phyloP scores from a whole-genome alignment of 352 stramenopile genomes.

The Plasmopara viticola region DNA sequence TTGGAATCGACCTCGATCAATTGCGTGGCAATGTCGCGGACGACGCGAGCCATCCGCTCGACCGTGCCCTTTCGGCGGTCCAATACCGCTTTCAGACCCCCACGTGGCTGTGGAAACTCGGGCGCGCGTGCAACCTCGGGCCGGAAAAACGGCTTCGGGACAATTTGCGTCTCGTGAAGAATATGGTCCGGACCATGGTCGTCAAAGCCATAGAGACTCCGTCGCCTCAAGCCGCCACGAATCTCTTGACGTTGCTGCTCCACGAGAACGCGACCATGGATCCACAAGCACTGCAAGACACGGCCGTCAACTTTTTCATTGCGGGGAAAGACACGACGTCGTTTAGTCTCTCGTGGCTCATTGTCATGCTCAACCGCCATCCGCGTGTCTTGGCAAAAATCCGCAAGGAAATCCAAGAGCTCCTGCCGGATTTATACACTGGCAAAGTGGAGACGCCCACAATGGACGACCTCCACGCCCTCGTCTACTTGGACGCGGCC shows the following conservation, averaged over 20 bases:
- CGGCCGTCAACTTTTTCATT: slow-evolving; percentile 57
- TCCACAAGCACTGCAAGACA: slow-evolving; percentile 39
- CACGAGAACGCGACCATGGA: slow-evolving; percentile 9
- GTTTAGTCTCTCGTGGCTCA: slow-evolving; percentile 43
- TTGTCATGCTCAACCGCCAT: slow-evolving; percentile 53
- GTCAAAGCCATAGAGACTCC: slow-evolving; percentile 4
- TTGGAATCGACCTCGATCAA: slow-evolving; percentile 51
- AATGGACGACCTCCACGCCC: slow-evolving; percentile 37
- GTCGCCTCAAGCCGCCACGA: not conserved
- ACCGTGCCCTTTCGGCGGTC: slow-evolving; percentile 9
- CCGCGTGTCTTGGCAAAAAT: slow-evolving; percentile 36
- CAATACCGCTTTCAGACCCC: slow-evolving; percentile 34
- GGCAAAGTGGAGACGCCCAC: slow-evolving; percentile 19
- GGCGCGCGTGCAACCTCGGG: slow-evolving; percentile 26
- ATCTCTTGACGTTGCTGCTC: slow-evolving; percentile 12
- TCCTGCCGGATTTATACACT: slow-evolving; percentile 24
- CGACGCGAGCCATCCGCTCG: slow-evolving; percentile 9
- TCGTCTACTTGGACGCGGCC: slow-evolving; percentile 57
- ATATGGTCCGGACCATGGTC: slow-evolving; percentile 12
- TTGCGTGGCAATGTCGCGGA: slow-evolving; percentile 25
- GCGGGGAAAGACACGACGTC: slow-evolving; percentile 54
- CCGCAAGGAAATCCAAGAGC: slow-evolving; percentile 24
- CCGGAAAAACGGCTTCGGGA: slow-evolving; percentile 23
- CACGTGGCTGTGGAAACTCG: slow-evolving; percentile 40
- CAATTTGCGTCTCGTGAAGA: slow-evolving; percentile 20